Evolutionary conservation across 2,329 filamentous ascomycete genomes (phyloP).

Genomic region (Hypoxylon sp.): DNA sequence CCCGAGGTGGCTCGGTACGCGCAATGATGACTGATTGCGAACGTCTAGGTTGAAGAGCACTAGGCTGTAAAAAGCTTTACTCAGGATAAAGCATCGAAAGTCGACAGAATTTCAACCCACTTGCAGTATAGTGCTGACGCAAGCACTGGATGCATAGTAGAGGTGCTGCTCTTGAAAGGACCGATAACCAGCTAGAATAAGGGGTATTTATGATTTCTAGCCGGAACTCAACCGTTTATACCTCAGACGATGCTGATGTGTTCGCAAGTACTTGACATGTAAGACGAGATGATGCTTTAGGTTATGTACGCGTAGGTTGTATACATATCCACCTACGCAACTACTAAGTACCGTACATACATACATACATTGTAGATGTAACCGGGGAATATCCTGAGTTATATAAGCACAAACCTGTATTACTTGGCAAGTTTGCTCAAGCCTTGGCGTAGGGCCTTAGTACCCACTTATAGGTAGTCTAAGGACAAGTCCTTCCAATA

Average conservation of each 20-base stretch:
- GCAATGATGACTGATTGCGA: slow-evolving; percentile 4
- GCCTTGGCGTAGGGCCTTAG: slow-evolving; percentile 20
- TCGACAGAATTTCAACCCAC: neutral
- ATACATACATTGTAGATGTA: neutral
- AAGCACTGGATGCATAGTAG: slow-evolving; percentile 13
- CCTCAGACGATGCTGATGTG: slow-evolving; percentile 9
- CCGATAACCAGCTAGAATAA: slow-evolving; percentile 13
- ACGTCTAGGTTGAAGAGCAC: neutral
- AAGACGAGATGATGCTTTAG: neutral
- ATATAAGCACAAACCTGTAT: neutral
- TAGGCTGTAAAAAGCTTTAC: slow-evolving; percentile 20
- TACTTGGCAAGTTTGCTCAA: slow-evolving; percentile 21
- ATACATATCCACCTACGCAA: neutral
- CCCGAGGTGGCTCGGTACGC: slow-evolving; percentile 8
- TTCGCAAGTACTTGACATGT: neutral
- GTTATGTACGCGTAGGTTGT: neutral
- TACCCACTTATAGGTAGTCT: slow-evolving; percentile 1
- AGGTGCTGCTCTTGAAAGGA: slow-evolving; percentile 16
- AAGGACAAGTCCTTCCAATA: neutral
- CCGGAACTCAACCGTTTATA: slow-evolving; percentile 4
- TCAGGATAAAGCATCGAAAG: neutral
- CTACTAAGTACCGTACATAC: neutral
- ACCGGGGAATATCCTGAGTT: neutral
- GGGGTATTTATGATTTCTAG: slow-evolving; percentile 1
- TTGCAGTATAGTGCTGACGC: slow-evolving; percentile 17